A percentile compares a stretch with the other conserved stretches of the same genome.
phyloP scores from a whole-genome alignment of 2,329 filamentous ascomycete species.

The Alternaria hordeiaustralica region DNA sequence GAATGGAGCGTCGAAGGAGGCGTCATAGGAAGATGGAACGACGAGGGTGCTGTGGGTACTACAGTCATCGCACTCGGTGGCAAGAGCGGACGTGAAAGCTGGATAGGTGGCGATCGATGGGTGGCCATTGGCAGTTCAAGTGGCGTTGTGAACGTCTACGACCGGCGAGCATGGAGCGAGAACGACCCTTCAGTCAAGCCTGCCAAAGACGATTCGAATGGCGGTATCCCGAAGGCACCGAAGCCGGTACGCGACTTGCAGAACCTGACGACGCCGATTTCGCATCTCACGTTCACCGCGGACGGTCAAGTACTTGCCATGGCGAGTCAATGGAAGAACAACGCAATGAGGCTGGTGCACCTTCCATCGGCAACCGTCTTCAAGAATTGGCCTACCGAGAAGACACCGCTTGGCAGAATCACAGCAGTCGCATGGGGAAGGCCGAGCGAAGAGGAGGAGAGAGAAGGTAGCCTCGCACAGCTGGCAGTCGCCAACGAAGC shows the following conservation, averaged over 20 bases:
- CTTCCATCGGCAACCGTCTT: constrained; percentile 92
- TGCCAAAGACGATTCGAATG: constrained; percentile 37
- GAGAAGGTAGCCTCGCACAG: constrained; percentile 66
- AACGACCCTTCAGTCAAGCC: constrained; percentile 23
- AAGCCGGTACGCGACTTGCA: constrained; percentile 77
- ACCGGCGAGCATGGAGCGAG: constrained; percentile 70
- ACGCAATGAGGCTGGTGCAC: constrained; percentile 86
- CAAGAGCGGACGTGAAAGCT: constrained; percentile 62
- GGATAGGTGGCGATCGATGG: constrained; percentile 83
- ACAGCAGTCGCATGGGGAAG: constrained; percentile 61
- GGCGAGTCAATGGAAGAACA: constrained; percentile 84
- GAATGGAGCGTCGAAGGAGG: constrained; percentile 79
- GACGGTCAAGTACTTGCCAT: constrained; percentile 91
- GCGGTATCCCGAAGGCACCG: constrained; percentile 68
- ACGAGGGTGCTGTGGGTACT: constrained; percentile 86
- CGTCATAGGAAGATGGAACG: constrained; percentile 83
- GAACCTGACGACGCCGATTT: constrained; percentile 86
- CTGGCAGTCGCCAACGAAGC: constrained; percentile 87
- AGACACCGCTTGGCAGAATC: constrained; percentile 86
- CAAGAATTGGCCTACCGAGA: constrained; percentile 93
- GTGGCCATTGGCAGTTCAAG: constrained; percentile 84
- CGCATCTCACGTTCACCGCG: constrained; percentile 78
- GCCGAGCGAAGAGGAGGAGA: constrained; percentile 56
- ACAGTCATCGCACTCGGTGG: constrained; percentile 84
- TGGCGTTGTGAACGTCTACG: constrained; percentile 93